phyloP scores from a whole-genome alignment of 208 protist species.

The Leishmania gerbilli region DNA sequence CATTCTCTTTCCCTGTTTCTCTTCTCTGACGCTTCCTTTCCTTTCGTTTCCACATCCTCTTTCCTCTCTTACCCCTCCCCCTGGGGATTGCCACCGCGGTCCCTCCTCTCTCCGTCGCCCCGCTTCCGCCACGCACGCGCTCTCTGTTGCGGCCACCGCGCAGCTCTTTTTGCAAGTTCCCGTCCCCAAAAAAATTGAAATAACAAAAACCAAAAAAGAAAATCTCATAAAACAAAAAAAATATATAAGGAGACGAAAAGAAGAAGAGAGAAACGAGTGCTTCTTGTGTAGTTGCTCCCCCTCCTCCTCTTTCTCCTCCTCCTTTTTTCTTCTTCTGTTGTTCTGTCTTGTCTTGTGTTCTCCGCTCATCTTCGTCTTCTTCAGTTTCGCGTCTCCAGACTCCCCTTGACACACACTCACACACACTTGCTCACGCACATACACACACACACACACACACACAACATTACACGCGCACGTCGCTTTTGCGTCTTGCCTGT shows the following conservation, averaged over 20 bases:
- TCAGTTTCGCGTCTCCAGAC: not conserved
- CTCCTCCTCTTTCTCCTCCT: not conserved
- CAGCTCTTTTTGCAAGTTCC: slow-evolving; percentile 38
- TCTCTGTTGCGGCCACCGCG: not conserved
- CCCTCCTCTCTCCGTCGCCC: not conserved
- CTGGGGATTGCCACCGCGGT: not conserved
- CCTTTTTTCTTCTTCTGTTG: not conserved
- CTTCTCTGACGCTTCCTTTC: not conserved
- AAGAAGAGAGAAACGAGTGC: slow-evolving; percentile 14
- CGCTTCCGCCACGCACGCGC: not conserved
- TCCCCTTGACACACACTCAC: not conserved
- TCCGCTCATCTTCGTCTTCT: not conserved
- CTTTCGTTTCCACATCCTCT: not conserved
- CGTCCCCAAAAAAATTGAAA: slow-evolving; percentile 36
- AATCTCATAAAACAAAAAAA: slow-evolving; percentile 31
- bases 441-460: not conserved
- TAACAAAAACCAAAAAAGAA: slow-evolving; percentile 51
- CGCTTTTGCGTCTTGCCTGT: not conserved
- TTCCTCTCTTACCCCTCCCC: not conserved
- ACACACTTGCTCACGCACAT: not conserved
- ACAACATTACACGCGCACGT: not conserved
- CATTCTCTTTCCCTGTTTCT: not conserved
- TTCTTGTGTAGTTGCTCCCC: slow-evolving; percentile 5
- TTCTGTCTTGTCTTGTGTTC: not conserved
- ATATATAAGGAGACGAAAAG: not conserved